Conservation (phyloP, 202 grass and related monocot species). For the Tripidium arundinaceum region DNA sequence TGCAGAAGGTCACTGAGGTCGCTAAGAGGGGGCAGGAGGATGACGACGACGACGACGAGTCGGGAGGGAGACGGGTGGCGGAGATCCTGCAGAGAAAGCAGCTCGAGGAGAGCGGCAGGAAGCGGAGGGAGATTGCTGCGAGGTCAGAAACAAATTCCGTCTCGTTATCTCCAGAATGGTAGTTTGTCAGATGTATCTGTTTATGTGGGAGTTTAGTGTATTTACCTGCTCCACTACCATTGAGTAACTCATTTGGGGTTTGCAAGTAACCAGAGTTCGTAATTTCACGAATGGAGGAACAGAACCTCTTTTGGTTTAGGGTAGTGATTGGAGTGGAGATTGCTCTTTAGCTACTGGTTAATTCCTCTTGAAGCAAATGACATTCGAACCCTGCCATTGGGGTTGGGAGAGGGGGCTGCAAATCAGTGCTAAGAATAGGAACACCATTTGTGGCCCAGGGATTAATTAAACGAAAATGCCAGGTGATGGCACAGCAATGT, state of each 20-base stretch:
- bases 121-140: constrained; percentile 49
- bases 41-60: constrained; percentile 39
- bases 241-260: neutral
- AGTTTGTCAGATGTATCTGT: neutral
- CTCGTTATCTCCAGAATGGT: neutral
- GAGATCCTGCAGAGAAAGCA: constrained; percentile 71
- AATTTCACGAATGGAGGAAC: neutral
- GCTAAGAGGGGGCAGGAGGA: constrained; percentile 51
- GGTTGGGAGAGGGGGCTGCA: neutral
- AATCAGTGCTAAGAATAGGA: neutral
- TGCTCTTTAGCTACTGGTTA: neutral
- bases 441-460: neutral
- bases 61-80: constrained; percentile 46
- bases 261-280: neutral
- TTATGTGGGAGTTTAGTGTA: neutral
- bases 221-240: neutral
- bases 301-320: neutral
- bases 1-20: constrained; percentile 46
- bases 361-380: neutral
- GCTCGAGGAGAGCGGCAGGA: constrained; percentile 70
- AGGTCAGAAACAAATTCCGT: constrained; percentile 37
- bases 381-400: neutral
- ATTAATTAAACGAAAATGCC: neutral
- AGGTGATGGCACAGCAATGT: neutral
- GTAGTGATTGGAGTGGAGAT: neutral